Conservation (phyloP, 129 eudicot species). For the Erigeron canadensis region DNA sequence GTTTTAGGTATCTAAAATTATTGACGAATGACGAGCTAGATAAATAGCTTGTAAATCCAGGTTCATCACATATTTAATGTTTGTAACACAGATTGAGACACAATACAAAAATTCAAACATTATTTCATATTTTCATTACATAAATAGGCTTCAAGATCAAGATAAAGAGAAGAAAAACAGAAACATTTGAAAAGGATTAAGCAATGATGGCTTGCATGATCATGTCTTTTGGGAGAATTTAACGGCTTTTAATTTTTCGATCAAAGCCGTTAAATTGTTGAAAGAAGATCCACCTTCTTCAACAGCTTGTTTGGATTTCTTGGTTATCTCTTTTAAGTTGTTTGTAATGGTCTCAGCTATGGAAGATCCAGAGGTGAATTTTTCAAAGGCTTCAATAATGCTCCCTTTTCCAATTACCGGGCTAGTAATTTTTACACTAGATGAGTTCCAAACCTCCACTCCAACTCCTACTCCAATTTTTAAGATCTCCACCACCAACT, state of each 20-base stretch:
- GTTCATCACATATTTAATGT: too few relatives aligned
- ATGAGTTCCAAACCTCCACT: conserved; percentile 24
- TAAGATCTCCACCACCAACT: conserved; percentile 39
- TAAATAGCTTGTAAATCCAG: too few relatives aligned
- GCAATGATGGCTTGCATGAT: too few relatives aligned
- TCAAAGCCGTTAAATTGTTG: conserved; percentile 21
- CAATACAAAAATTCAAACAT: too few relatives aligned
- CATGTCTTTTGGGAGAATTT: not conserved
- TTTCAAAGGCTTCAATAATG: conserved; percentile 14
- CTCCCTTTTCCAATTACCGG: conserved; percentile 9
- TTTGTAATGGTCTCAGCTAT: conserved; percentile 16
- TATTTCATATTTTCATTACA: too few relatives aligned
- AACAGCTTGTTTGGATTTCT: conserved; percentile 24
- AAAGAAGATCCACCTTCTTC: conserved; percentile 44
- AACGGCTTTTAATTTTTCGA: conserved; percentile 25
- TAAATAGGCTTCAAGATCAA: too few relatives aligned
- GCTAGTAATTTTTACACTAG: not conserved
- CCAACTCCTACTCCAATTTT: conserved; percentile 42
- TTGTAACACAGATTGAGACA: too few relatives aligned
- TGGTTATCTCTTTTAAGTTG: conserved; percentile 1
- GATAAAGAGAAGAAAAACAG: too few relatives aligned
- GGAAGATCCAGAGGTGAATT: conserved; percentile 6
- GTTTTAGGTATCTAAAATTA: too few relatives aligned
- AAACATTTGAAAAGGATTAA: too few relatives aligned
- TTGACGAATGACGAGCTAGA: too few relatives aligned